phyloP scores from a whole-genome alignment of 257 asterid species.

The Forsythia viridissima region DNA sequence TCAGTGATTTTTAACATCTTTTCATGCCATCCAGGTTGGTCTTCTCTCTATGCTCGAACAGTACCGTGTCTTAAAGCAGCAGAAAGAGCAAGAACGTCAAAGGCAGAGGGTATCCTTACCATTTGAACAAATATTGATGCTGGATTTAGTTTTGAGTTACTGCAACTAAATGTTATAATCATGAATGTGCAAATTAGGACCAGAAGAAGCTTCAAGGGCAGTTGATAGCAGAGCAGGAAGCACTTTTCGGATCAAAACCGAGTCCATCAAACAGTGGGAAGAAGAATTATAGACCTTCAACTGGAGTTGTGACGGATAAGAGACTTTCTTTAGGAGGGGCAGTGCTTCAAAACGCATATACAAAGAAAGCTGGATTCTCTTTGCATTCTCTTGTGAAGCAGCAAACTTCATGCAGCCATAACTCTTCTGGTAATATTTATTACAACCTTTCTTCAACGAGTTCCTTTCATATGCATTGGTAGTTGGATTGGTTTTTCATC shows the following conservation, averaged over 20 bases:
- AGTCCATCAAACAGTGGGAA: slow-evolving; percentile 69
- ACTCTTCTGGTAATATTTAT: slow-evolving; percentile 20
- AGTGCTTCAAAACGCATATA: slow-evolving; percentile 52
- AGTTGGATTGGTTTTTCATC: background rate
- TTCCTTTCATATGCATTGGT: background rate
- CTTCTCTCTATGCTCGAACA: slow-evolving; percentile 67
- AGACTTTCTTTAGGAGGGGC: slow-evolving; percentile 75
- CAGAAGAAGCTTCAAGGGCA: slow-evolving; percentile 92
- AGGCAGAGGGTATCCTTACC: slow-evolving; percentile 66
- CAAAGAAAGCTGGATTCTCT: slow-evolving; percentile 43
- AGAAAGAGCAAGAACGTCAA: slow-evolving; percentile 78
- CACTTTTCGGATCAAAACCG: slow-evolving; percentile 74
- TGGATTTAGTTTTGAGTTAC: background rate
- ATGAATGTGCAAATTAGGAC: slow-evolving; percentile 43
- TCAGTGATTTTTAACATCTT: background rate
- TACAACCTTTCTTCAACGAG: background rate
- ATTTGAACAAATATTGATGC: slow-evolving; percentile 4
- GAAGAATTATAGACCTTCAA: slow-evolving; percentile 54
- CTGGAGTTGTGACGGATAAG: slow-evolving; percentile 43
- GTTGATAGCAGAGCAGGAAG: slow-evolving; percentile 75
- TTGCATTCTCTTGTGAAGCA: slow-evolving; percentile 42
- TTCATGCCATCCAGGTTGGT: slow-evolving; percentile 49
- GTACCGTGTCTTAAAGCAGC: slow-evolving; percentile 59
- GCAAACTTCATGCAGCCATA: slow-evolving; percentile 36
- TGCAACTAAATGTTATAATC: slow-evolving; percentile 7